Conservation (phyloP, 305 asterid genomes). For the Nicotiana rustica region DNA sequence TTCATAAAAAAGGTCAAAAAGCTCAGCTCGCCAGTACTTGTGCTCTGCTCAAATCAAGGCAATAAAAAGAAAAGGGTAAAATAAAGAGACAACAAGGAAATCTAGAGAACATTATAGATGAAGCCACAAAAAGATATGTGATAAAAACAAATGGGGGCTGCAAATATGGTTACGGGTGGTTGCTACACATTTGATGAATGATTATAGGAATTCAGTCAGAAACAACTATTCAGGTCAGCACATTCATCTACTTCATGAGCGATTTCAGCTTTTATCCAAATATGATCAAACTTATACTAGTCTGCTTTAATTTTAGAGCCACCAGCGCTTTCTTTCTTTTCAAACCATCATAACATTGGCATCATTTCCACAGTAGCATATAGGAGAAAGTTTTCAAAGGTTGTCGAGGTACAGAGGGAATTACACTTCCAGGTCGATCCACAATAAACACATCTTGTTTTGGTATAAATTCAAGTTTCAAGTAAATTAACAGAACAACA, state of each 20-base stretch:
- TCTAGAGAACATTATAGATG: neutral
- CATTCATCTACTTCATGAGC: neutral
- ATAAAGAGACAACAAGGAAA: conserved; percentile 4
- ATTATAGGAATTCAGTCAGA: neutral
- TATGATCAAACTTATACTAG: neutral
- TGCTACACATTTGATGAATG: neutral
- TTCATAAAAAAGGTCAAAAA: conserved; percentile 91
- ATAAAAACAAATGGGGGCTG: neutral
- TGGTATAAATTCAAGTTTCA: neutral
- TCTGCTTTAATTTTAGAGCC: neutral
- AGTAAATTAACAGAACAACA: neutral
- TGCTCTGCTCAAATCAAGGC: conserved; percentile 64
- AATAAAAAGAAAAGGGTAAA: neutral
- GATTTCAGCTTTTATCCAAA: neutral
- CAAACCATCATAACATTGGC: neutral
- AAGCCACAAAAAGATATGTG: neutral
- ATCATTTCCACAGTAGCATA: neutral
- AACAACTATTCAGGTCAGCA: neutral
- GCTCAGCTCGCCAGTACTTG: conserved; percentile 98
- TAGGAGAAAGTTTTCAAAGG: neutral
- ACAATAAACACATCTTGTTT: neutral
- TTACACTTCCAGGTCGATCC: neutral
- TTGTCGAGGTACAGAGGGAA: neutral
- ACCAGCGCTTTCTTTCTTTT: neutral
- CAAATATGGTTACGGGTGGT: neutral